A percentile compares a stretch with the other conserved stretches of the same genome.
Conservation (phyloP, 306 rosid genomes). For the Medicago arabica region DNA sequence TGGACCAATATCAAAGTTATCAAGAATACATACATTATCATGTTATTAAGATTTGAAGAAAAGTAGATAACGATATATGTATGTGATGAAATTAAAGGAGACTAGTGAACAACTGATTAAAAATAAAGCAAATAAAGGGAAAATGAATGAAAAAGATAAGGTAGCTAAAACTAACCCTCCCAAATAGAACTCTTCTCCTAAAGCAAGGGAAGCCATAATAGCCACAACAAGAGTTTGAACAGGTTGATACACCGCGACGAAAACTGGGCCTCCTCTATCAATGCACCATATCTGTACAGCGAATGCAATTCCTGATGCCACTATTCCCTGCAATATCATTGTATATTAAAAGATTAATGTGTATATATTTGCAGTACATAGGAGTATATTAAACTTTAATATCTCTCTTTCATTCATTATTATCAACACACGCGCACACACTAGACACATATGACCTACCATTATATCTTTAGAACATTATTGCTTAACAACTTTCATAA, state of each 20-base stretch:
- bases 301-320: constrained; percentile 97
- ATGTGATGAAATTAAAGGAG: background rate
- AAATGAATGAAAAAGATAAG: background rate
- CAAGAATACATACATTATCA: background rate
- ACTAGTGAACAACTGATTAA: background rate
- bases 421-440: background rate
- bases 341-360: no score
- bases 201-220: constrained; percentile 92
- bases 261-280: constrained; percentile 99
- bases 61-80: background rate
- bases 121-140: no score
- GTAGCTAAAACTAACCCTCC: constrained; percentile 67
- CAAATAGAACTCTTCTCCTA: constrained; percentile 91
- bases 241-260: constrained; percentile 97
- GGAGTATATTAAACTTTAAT: background rate
- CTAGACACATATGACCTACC: constrained; percentile 3
- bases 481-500: constrained; percentile 43
- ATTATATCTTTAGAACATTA: constrained; percentile 39
- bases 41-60: background rate
- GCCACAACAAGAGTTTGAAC: constrained; percentile 99
- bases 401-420: constrained; percentile 10
- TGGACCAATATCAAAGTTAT: constrained; percentile 14
- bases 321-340: constrained; percentile 75
- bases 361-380: no score
- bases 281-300: constrained; percentile 99